These are phyloP conservation scores for Trichoderma virens DNA, from an alignment of 495 filamentous ascomycete genomes.

Conservation along the genomic window DNA sequence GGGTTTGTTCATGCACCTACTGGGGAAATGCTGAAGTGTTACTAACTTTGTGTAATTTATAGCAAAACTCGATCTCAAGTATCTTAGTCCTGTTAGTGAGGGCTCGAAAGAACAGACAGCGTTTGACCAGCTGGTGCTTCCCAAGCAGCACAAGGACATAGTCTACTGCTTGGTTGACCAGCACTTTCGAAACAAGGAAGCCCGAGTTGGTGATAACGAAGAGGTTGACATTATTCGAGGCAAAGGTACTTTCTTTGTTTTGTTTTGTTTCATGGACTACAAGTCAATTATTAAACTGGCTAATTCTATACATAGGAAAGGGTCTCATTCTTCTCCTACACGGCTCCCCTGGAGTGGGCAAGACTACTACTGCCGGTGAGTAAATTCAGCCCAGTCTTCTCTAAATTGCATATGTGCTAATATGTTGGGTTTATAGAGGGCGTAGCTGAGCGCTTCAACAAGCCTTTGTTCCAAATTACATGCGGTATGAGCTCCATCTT, in stretches of 20 bases:
- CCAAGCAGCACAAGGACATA: conserved; percentile 24
- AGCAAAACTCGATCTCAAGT: conserved; percentile 19
- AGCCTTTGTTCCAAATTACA: conserved; percentile 14
- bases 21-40: neutral
- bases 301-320: conserved; percentile 15
- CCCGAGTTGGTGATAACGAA: conserved; percentile 14
- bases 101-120: neutral
- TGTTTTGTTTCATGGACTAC: conserved; percentile 13
- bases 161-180: conserved; percentile 25
- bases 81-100: conserved; percentile 14
- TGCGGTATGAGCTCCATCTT: conserved; percentile 13
- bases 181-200: conserved; percentile 24
- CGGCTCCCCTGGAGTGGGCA: conserved; percentile 39
- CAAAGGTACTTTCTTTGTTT: conserved; percentile 25
- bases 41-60: neutral
- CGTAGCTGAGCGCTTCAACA: conserved; percentile 17
- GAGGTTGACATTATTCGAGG: conserved; percentile 20
- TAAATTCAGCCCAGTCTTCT: neutral
- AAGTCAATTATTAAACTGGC: neutral
- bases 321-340: conserved; percentile 32
- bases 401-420: neutral
- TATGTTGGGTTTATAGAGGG: neutral
- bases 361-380: conserved; percentile 30
- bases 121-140: conserved; percentile 21
- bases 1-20: conserved; percentile 15